Conservation (phyloP, 306 rosid genomes). For the Vicia faba region DNA sequence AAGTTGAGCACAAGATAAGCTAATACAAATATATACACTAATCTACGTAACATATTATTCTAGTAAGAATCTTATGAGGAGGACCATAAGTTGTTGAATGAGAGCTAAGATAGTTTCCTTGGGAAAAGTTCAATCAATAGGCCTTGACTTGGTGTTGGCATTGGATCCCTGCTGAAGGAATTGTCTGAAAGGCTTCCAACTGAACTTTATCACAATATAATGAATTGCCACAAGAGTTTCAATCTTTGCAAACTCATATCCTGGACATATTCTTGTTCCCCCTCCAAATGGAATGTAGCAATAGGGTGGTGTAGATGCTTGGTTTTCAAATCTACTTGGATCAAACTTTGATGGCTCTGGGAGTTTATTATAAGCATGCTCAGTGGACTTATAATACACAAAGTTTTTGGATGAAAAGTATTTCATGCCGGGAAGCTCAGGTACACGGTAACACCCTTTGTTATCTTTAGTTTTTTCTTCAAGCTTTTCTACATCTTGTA, state of each 20-base stretch:
- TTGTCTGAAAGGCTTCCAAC: slow-evolving; percentile 70
- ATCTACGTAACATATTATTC: not conserved
- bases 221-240: slow-evolving; percentile 69
- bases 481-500: slow-evolving; percentile 5
- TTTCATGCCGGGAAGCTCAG: slow-evolving; percentile 18
- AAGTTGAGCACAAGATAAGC: not conserved
- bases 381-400: slow-evolving; percentile 8
- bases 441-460: slow-evolving; percentile 4
- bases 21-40: not conserved
- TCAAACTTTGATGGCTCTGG: slow-evolving; percentile 63
- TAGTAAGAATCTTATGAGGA: not conserved
- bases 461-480: slow-evolving; percentile 4
- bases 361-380: slow-evolving; percentile 3
- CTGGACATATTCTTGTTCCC: slow-evolving; percentile 73
- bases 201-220: slow-evolving; percentile 63
- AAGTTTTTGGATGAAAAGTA: slow-evolving; percentile 12
- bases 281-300: slow-evolving; percentile 70
- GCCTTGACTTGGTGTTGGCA: slow-evolving; percentile 59
- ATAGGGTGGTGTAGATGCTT: slow-evolving; percentile 59
- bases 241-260: slow-evolving; percentile 66
- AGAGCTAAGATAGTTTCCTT: slow-evolving; percentile 38
- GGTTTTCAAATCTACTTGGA: slow-evolving; percentile 71
- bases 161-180: slow-evolving; percentile 62
- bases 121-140: slow-evolving; percentile 54
- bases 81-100: slow-evolving; percentile 9